These are phyloP conservation scores for Terana coerulea DNA, from an alignment of 768 basidiomycete genomes.

Conservation along the genomic window DNA sequence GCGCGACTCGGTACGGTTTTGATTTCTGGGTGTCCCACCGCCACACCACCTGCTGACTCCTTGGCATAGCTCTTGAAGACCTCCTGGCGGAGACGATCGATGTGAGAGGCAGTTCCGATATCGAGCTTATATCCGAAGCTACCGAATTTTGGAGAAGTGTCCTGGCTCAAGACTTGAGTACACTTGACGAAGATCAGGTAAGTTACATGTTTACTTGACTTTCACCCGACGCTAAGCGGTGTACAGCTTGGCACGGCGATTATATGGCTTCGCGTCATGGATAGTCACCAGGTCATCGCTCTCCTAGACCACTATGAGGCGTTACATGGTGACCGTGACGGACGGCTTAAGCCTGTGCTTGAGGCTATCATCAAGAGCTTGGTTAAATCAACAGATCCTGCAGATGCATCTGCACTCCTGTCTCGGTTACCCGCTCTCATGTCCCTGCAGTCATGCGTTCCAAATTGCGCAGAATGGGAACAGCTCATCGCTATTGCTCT, in stretches of 20 bases:
- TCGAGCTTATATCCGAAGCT: constrained; percentile 36
- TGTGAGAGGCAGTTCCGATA: constrained; percentile 33
- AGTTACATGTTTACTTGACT: neutral
- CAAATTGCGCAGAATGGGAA: constrained; percentile 38
- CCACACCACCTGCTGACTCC: neutral
- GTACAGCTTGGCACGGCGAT: constrained; percentile 16
- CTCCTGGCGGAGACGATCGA: constrained; percentile 41
- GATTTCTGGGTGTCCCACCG: neutral
- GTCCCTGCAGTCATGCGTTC: constrained; percentile 31
- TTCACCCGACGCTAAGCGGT: neutral
- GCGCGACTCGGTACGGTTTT: neutral
- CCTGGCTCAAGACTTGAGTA: constrained; percentile 11
- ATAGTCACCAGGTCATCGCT: constrained; percentile 16
- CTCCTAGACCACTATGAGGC: constrained; percentile 1
- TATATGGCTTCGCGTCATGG: constrained; percentile 58
- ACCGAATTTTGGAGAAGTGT: constrained; percentile 38
- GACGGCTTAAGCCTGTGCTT: neutral
- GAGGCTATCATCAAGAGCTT: neutral
- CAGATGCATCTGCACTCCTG: constrained; percentile 24
- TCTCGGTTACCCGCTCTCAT: constrained; percentile 37
- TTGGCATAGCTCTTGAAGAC: constrained; percentile 36
- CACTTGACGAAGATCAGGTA: constrained; percentile 3
- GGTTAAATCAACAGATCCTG: constrained; percentile 13
- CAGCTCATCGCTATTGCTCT: constrained; percentile 43
- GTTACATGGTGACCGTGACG: neutral